Evolutionary conservation across 176 grass and related monocot species (phyloP), one percentile per base, ranked within the genome.

Genomic region (Hordeum marinum): DNA sequence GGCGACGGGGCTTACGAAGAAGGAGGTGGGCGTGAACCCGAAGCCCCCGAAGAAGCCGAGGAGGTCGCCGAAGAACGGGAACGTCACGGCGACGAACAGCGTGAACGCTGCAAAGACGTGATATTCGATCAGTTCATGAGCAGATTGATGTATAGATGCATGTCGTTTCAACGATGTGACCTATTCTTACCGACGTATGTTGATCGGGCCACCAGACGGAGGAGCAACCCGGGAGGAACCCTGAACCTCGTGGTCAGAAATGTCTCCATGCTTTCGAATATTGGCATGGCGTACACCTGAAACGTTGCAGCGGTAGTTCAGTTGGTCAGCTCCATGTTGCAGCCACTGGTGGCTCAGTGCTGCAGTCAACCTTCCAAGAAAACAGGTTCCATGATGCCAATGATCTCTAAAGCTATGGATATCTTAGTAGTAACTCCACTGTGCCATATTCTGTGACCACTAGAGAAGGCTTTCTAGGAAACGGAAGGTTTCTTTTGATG

Each of bases 31-130:
- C 45, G 94, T 92, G 81, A 88, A 97, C 21, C 89, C 94, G 31
- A 96, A 96, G 17, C 94, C 94, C 29, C 94, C 91, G 61, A 96
- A 96, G 89, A 96, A 96, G 50, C 94, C 91, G 37, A 93, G 87
- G 45, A 96, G 81, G 70, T 92, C 91, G 72, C 87, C 84, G 75
- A 97, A 97, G 91, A 97, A 97, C 6, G 94, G 91, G 79, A 97
- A 89, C 0, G 87, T 90, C 31, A 97, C 92, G 54, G 77, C 91
- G n/a, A 92, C 1, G 73, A 97, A 87, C 71, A 97, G 90, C n/a
- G 94, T 94, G 63, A 97, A 80, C 0, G 94, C 88, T 89, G 88
- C 26, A 29, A 21, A 11, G 20, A 4, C n/a, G 31, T 21, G 42
- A 12, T 27, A 15, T 13, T 31, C 41, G 24, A 27, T 54, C 65